These are phyloP conservation scores for Fusarium floridanum DNA, from an alignment of 2,329 filamentous ascomycete genomes.

Conservation along the genomic window DNA sequence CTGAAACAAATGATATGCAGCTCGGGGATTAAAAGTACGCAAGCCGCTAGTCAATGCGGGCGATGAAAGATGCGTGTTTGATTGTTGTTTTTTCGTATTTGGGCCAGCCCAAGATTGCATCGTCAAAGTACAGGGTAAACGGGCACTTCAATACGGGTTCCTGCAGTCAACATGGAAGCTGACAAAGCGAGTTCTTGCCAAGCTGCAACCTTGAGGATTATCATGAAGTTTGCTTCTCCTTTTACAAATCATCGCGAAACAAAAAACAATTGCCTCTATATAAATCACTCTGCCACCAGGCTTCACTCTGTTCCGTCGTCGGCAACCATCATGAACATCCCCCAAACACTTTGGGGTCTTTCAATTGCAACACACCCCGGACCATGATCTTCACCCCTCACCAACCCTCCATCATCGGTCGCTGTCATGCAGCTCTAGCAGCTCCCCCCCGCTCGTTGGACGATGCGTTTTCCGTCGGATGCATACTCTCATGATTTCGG, in stretches of 20 bases:
- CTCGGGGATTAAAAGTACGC: background rate
- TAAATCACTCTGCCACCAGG: background rate
- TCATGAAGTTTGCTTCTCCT: conserved; percentile 3
- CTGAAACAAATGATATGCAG: background rate
- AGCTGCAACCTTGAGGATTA: background rate
- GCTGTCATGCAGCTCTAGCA: conserved; percentile 16
- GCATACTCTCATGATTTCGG: conserved; percentile 21
- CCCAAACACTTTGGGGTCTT: conserved; percentile 36
- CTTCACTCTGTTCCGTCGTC: conserved; percentile 8
- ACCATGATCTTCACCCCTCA: conserved; percentile 23
- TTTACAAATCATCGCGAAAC: background rate
- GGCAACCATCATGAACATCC: conserved; percentile 18
- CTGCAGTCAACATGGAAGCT: conserved; percentile 4
- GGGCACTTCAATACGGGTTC: background rate
- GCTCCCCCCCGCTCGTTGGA: conserved; percentile 25
- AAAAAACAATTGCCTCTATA: background rate
- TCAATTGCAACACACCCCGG: conserved; percentile 9
- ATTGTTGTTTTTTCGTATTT: background rate
- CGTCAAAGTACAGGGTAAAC: conserved; percentile 25
- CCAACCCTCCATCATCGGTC: conserved; percentile 26
- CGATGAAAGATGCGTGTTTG: background rate
- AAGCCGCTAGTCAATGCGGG: background rate
- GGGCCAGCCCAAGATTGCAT: background rate
- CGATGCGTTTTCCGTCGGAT: conserved; percentile 4
- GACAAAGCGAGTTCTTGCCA: conserved; percentile 10